Evolutionary conservation across 2,329 filamentous ascomycete genomes (phyloP).

Genomic region (Aspergillus sp.): DNA sequence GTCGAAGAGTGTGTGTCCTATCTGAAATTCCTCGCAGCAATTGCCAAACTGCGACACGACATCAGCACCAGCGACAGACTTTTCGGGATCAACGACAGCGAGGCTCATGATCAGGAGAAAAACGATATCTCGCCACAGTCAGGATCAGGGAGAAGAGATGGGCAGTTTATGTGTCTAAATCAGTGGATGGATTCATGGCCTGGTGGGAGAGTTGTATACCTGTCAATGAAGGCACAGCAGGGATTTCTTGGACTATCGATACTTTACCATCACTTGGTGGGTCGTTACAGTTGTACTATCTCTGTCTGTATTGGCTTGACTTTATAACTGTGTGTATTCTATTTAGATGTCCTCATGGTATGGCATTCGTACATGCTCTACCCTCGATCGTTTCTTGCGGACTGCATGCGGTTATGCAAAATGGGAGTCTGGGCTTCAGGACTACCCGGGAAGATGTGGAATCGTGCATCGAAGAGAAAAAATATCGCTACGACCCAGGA

Average conservation of each 20-base stretch:
- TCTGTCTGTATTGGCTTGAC: too few species aligned
- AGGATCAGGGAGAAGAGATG: background rate
- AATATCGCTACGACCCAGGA: background rate
- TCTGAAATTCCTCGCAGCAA: background rate
- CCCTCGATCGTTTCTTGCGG: background rate
- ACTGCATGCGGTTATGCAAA: background rate
- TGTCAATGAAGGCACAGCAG: background rate
- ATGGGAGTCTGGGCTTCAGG: background rate
- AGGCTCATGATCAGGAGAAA: background rate
- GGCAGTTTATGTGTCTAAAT: background rate
- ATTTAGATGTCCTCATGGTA: background rate
- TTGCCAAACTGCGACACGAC: background rate
- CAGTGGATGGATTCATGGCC: background rate
- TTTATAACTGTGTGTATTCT: too few species aligned
- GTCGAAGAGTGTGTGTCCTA: background rate
- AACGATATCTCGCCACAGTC: background rate
- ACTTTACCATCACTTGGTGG: background rate
- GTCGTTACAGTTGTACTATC: background rate
- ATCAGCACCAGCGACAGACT: background rate
- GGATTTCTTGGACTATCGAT: background rate
- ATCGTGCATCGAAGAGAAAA: background rate
- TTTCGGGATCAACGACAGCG: background rate
- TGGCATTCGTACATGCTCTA: background rate
- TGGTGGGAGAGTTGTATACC: background rate
- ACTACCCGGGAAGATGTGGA: background rate